Base-by-base conservation (phyloP, 1,284 basidiomycete genomes). In the Boletellus deceptivus region DNA sequence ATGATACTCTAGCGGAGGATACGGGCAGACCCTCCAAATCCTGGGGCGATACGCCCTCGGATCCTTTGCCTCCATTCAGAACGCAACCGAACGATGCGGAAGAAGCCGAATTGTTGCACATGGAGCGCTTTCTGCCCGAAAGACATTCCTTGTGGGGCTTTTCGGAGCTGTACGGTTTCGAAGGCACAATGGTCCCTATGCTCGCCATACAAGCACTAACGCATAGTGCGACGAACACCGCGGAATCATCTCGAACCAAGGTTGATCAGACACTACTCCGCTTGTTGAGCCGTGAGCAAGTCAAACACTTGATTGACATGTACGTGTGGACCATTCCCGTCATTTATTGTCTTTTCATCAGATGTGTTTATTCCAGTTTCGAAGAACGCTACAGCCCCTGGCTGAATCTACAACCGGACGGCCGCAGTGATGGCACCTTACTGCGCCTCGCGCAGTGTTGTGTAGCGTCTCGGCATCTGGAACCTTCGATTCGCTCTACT, bases 301-400 rank as follows among this genome's bases (percentile, higher is more conserved):
- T 66, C 35, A 60, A 59, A 11, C 69, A 64, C 34, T 62, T 76
- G 20, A 59, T 73, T 24, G 63, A 71, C 38, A 67, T 72, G 74
- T 77, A 44, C 10, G 73, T 60, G 27, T 51, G 17, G 5, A 5
- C 18, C 35, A n/a, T 51, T 16, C 33, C 44, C 24, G 34, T 33
- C 25, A 27, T 31, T 42, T n/a, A 8, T 25, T 31, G 7, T 36
- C 13, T 37, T 46, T 46, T 55, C 17, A 49, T 44, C 18, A 41
- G 49, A 40, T 16, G 4, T 17, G 13, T 42, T 31, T 36, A 10
- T 16, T 24, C 20, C 33, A 76, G 76, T 46, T 76, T 77, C 48
- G 72, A 77, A 40, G 62, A 64, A 38, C 66, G 67, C 16, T 76
- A 78, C 49, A 64, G 55, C 13, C 75, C 75, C 20, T 76, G 75